Evolutionary conservation across 257 asterid species (phyloP).

Genomic region (Scutellaria baicalensis): DNA sequence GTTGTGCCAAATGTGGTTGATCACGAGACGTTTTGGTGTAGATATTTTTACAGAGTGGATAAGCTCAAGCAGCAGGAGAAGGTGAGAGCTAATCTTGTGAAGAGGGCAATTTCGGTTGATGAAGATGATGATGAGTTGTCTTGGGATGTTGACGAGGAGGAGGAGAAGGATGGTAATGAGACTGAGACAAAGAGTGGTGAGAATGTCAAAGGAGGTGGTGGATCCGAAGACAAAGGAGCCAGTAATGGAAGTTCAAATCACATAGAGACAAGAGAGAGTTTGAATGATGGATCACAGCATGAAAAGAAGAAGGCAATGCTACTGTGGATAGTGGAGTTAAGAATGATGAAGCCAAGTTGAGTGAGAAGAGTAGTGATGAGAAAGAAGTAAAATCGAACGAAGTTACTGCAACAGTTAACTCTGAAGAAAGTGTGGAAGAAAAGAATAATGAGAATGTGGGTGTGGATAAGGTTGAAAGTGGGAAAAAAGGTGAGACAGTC

Average conservation of each 20-base stretch:
- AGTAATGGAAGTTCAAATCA: constrained; percentile 12
- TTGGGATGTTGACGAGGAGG: constrained; percentile 82
- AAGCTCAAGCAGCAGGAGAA: constrained; percentile 78
- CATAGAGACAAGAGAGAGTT: constrained; percentile 2
- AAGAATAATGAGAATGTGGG: constrained; percentile 28
- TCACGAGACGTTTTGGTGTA: constrained; percentile 64
- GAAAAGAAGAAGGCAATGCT: constrained; percentile 9
- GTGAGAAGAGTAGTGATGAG: constrained; percentile 21
- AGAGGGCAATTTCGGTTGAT: constrained; percentile 58
- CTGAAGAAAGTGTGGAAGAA: constrained; percentile 16
- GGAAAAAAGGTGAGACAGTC: constrained; percentile 23
- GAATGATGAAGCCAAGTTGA: constrained; percentile 10
- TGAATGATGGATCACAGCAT: not conserved
- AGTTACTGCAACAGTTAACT: constrained; percentile 9
- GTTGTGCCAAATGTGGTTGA: constrained; percentile 56
- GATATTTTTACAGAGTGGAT: constrained; percentile 69
- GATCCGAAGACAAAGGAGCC: constrained; percentile 1
- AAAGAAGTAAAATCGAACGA: constrained; percentile 25
- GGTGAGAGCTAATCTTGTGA: constrained; percentile 72
- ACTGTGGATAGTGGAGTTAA: constrained; percentile 20
- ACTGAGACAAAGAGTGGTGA: not conserved
- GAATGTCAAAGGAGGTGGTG: constrained; percentile 21
- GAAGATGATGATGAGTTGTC: constrained; percentile 74
- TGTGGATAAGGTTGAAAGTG: constrained; percentile 17
- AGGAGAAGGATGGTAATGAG: constrained; percentile 23